Base-by-base conservation (phyloP, 2,329 filamentous ascomycete genomes). In the Lizonia empirigonia region DNA sequence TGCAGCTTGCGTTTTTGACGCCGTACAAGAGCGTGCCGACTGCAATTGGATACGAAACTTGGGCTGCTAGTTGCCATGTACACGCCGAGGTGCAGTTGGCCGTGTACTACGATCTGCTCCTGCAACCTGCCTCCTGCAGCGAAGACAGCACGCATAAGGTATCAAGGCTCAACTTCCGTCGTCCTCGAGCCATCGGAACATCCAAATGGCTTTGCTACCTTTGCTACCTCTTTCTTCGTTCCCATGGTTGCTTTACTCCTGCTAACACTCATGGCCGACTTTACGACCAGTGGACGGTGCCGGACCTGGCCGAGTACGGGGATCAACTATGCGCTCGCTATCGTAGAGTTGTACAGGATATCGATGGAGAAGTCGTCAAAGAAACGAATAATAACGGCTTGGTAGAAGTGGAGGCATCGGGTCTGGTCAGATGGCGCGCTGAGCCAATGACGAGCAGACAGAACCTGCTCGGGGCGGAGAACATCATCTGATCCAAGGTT, bases 381-480 rank as follows among this genome's bases (percentile, higher is more conserved):
- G 41, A 51, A 15, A 37, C 42, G 8, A 27, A 27, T 5, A 22
- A 15, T 6, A 7, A 15, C 12, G 19, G 15, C 5, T 6, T 36
- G 10, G 24, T 5, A 7, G 20, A n/a, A 18, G 27, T 6, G 4
- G 41, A 30, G 4, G 20, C n/a, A 12, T 5, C 36, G 7, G 26
- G 33, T 5, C 9, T 46, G 20, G 35, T 46, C 13, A 51, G 36
- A 22, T 51, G 49, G 49, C 49, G 49, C 20, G 41, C 49, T 13
- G 49, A 51, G 32, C 49, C 49, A n/a, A 51, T 51, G 49, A 51
- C 49, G 7, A 51, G 49, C 32, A 29, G 41, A 20, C 49, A 51
- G 16, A 51, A 51, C 6, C 36, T 51, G 2, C 13, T 51, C 12
- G 24, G 16, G 22, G 2, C n/a, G 6, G 29, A 51, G 12, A 33